These are phyloP conservation scores for Hygrocybe coccinea DNA, from an alignment of 768 basidiomycete genomes.

Conservation along the genomic window DNA sequence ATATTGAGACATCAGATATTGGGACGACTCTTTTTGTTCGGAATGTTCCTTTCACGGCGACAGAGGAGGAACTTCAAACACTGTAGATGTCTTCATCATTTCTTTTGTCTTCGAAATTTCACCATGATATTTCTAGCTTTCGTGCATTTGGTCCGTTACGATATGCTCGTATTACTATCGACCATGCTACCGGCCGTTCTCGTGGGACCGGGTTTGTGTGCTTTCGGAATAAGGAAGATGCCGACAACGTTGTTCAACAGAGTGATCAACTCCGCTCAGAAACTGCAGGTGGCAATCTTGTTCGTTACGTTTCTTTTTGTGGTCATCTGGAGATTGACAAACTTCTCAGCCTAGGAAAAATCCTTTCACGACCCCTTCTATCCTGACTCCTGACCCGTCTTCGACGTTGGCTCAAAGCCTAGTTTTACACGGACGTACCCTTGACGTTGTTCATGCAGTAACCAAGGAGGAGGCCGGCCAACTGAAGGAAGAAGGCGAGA, in stretches of 20 bases:
- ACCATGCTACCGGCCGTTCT: slow-evolving; percentile 76
- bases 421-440: slow-evolving; percentile 86
- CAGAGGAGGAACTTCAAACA: slow-evolving; percentile 85
- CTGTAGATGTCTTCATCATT: slow-evolving; percentile 49
- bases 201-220: slow-evolving; percentile 95
- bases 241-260: slow-evolving; percentile 78
- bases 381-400: slow-evolving; percentile 92
- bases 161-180: slow-evolving; percentile 88
- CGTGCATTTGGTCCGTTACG: slow-evolving; percentile 87
- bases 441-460: slow-evolving; percentile 87
- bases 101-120: neutral
- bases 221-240: slow-evolving; percentile 92
- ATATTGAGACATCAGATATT: slow-evolving; percentile 53
- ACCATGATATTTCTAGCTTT: slow-evolving; percentile 51
- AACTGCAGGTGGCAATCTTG: slow-evolving; percentile 46
- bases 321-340: neutral
- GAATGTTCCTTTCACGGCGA: slow-evolving; percentile 87
- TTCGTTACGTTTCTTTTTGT: slow-evolving; percentile 4
- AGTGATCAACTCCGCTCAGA: slow-evolving; percentile 67
- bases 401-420: slow-evolving; percentile 75
- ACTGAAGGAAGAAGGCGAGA: slow-evolving; percentile 85
- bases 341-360: slow-evolving; percentile 58
- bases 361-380: slow-evolving; percentile 81
- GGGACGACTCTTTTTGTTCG: slow-evolving; percentile 93
- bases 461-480: slow-evolving; percentile 84